These are phyloP conservation scores for Serpula lacrymans DNA, from an alignment of 768 basidiomycete genomes.

Conservation along the genomic window DNA sequence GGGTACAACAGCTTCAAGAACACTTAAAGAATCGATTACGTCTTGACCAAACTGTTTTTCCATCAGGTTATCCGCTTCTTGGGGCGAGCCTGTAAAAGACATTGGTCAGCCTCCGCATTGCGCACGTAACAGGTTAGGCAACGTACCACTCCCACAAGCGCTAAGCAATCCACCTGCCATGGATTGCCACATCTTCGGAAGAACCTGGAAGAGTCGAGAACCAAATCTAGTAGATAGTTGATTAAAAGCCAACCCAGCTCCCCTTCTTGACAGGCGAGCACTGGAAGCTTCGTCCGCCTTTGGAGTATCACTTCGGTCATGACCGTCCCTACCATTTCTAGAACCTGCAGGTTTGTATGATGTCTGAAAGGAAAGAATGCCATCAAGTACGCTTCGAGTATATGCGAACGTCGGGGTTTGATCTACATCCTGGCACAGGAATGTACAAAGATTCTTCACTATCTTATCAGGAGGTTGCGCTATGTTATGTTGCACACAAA, in stretches of 20 bases:
- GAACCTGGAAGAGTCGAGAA: constrained; percentile 59
- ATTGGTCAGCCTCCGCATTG: constrained; percentile 1
- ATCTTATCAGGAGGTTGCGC: constrained; percentile 92
- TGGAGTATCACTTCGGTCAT: constrained; percentile 36
- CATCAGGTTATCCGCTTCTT: constrained; percentile 60
- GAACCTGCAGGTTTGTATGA: constrained; percentile 30
- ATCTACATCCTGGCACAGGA: constrained; percentile 88
- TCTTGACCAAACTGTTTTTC: constrained; percentile 80
- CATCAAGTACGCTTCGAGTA: constrained; percentile 56
- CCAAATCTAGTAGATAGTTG: constrained; percentile 79
- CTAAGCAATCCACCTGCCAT: constrained; percentile 77
- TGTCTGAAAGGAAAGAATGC: constrained; percentile 73
- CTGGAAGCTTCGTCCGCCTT: constrained; percentile 52
- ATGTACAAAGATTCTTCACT: constrained; percentile 94
- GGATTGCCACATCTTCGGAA: constrained; percentile 96
- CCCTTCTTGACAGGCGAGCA: constrained; percentile 74
- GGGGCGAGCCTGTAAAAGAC: constrained; percentile 42
- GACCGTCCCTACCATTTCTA: constrained; percentile 35
- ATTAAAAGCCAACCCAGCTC: constrained; percentile 80
- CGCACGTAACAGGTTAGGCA: not conserved
- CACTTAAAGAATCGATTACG: constrained; percentile 89
- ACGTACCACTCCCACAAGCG: constrained; percentile 64
- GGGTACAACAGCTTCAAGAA: constrained; percentile 78
- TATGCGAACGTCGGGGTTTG: constrained; percentile 87
- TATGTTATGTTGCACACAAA: constrained; percentile 71